These are phyloP conservation scores for Conticribra guillardii DNA, from an alignment of 108 stramenopile species.

Conservation along the genomic window DNA sequence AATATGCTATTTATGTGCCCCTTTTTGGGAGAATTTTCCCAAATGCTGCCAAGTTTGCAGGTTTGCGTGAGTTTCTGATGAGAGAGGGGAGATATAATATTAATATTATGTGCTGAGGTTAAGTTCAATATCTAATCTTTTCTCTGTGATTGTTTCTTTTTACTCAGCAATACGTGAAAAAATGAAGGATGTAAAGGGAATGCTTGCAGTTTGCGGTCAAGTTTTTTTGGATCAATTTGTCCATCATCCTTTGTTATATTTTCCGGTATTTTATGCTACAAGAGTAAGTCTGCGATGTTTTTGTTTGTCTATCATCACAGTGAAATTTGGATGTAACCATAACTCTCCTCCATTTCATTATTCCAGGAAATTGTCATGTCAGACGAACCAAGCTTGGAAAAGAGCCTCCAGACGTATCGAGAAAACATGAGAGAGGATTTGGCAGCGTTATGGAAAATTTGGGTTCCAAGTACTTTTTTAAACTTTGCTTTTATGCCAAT, in stretches of 20 bases:
- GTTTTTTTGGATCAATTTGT: slow-evolving; percentile 77
- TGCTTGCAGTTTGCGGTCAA: slow-evolving; percentile 46
- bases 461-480: slow-evolving; percentile 82
- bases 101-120: no score
- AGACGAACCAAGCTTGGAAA: slow-evolving; percentile 63
- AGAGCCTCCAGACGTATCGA: slow-evolving; percentile 57
- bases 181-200: slow-evolving; percentile 67
- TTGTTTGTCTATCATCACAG: background rate
- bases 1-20: slow-evolving; percentile 85
- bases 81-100: no score
- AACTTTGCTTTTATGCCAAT: slow-evolving; percentile 96
- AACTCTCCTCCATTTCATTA: background rate
- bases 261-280: slow-evolving; percentile 90
- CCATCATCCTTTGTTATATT: slow-evolving; percentile 91
- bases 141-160: background rate
- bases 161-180: slow-evolving; percentile 60
- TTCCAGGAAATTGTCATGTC: slow-evolving; percentile 79
- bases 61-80: slow-evolving; percentile 35
- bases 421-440: slow-evolving; percentile 84
- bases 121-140: background rate
- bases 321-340: background rate
- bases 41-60: slow-evolving; percentile 70
- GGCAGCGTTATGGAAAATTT: slow-evolving; percentile 83
- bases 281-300: background rate
- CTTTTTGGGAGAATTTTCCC: slow-evolving; percentile 84